phyloP scores from a whole-genome alignment of 441 rosid genomes.

The Gossypium schwendimanii region DNA sequence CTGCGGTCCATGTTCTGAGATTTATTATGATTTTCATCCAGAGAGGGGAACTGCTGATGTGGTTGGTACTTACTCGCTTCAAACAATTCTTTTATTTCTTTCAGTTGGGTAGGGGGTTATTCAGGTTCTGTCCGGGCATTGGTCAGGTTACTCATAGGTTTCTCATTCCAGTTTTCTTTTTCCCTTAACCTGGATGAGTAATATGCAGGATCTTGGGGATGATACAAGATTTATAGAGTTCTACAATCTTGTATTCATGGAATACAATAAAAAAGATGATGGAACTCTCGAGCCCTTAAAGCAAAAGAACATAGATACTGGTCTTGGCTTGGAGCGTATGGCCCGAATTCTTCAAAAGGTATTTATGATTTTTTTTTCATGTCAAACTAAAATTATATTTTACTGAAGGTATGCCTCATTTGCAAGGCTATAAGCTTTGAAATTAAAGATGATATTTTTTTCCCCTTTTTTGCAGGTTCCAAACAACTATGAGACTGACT shows the following conservation, averaged over 20 bases:
- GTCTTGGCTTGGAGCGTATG: slow-evolving; percentile 89
- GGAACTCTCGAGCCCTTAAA: slow-evolving; percentile 77
- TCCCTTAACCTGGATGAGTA: background rate
- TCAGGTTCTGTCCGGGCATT: background rate
- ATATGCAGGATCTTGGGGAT: slow-evolving; percentile 81
- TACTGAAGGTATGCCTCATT: background rate
- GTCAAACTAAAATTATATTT: slow-evolving; percentile 14
- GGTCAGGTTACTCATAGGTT: background rate
- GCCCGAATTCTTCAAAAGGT: slow-evolving; percentile 89
- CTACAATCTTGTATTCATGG: slow-evolving; percentile 93
- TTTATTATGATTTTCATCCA: slow-evolving; percentile 83
- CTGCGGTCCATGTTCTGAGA: slow-evolving; percentile 95
- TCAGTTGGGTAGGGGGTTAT: background rate
- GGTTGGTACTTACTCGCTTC: slow-evolving; percentile 34
- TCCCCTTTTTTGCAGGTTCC: slow-evolving; percentile 55
- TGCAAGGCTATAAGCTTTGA: background rate
- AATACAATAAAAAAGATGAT: slow-evolving; percentile 77
- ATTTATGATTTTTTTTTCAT: slow-evolving; percentile 1
- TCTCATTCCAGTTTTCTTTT: background rate
- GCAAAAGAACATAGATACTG: slow-evolving; percentile 88
- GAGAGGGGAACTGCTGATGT: slow-evolving; percentile 55
- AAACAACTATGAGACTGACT: slow-evolving; percentile 89
- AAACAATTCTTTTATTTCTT: background rate
- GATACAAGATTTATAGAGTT: slow-evolving; percentile 83
- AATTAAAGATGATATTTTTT: background rate